Evolutionary conservation across 768 basidiomycete species (phyloP).

Genomic region (Lyophyllum shimeji): DNA sequence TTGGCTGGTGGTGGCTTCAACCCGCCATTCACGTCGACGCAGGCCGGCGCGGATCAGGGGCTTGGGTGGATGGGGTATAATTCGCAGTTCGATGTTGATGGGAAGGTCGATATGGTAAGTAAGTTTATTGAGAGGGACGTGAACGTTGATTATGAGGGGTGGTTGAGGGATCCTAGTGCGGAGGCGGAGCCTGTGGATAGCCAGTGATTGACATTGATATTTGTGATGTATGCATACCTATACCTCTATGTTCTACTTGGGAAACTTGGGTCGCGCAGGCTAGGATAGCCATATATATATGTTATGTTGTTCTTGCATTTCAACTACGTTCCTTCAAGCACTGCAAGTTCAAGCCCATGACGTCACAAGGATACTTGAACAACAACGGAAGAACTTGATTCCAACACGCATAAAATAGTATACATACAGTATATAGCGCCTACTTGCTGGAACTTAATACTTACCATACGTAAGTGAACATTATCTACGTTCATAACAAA

Average conservation of each 20-base stretch:
- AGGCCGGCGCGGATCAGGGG: slow-evolving; percentile 21
- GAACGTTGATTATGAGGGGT: slow-evolving; percentile 57
- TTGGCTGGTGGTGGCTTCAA: slow-evolving; percentile 20
- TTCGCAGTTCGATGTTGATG: slow-evolving; percentile 60
- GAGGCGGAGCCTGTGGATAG: slow-evolving; percentile 21
- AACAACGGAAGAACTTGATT: neutral
- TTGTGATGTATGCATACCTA: neutral
- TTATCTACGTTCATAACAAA: slow-evolving; percentile 6
- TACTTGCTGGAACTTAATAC: slow-evolving; percentile 1
- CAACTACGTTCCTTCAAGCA: too few relatives aligned
- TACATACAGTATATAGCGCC: slow-evolving; percentile 11
- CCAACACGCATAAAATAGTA: slow-evolving; percentile 2
- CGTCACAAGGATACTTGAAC: too few relatives aligned
- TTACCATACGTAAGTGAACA: slow-evolving; percentile 9
- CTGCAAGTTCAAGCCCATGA: too few relatives aligned
- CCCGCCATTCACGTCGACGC: slow-evolving; percentile 35
- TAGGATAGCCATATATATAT: too few relatives aligned
- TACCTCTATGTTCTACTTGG: neutral
- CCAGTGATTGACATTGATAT: slow-evolving; percentile 5
- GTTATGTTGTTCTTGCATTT: too few relatives aligned
- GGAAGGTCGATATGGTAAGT: slow-evolving; percentile 50
- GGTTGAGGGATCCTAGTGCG: slow-evolving; percentile 43
- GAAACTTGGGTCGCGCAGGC: neutral
- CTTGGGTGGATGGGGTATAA: slow-evolving; percentile 45
- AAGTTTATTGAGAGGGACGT: slow-evolving; percentile 59